A percentile compares a stretch with the other conserved stretches of the same genome.
Evolutionary conservation across 2,329 filamentous ascomycete genomes (phyloP).

Genomic region (Cercospora beticola): DNA sequence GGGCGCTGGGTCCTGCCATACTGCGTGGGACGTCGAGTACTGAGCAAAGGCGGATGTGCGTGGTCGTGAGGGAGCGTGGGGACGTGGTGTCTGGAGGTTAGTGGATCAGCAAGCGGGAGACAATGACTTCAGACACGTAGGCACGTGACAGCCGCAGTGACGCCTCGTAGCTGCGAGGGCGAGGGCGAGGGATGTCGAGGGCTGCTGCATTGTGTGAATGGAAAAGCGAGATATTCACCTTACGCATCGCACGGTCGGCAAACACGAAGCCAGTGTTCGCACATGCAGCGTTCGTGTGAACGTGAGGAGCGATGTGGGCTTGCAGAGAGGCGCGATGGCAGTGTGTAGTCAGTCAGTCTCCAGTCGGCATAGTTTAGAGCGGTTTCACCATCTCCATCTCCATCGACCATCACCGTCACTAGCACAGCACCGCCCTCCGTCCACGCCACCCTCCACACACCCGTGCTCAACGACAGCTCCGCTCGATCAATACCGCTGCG

Average conservation of each 20-base stretch:
- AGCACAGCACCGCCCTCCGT: neutral
- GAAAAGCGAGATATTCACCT: neutral
- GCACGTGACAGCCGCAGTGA: neutral
- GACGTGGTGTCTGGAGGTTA: neutral
- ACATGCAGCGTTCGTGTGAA: neutral
- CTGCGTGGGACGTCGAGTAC: neutral
- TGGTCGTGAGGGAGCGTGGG: neutral
- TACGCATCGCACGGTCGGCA: neutral
- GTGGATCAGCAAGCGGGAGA: neutral
- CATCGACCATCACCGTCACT: neutral
- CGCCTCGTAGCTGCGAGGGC: neutral
- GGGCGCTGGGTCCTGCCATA: conserved; percentile 33
- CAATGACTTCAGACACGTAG: neutral
- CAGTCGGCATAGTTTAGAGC: neutral
- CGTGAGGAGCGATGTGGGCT: neutral
- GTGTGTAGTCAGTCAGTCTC: conserved; percentile 1
- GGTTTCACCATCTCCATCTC: conserved; percentile 7
- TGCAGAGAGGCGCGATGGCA: neutral
- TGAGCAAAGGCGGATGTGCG: neutral
- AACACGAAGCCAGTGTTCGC: neutral
- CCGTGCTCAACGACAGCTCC: neutral
- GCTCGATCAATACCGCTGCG: neutral
- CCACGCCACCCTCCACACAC: neutral
- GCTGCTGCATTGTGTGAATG: neutral
- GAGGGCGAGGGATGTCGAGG: neutral